Evolutionary conservation across 768 basidiomycete genomes (phyloP).

Genomic region (Tephrocybe sp.): DNA sequence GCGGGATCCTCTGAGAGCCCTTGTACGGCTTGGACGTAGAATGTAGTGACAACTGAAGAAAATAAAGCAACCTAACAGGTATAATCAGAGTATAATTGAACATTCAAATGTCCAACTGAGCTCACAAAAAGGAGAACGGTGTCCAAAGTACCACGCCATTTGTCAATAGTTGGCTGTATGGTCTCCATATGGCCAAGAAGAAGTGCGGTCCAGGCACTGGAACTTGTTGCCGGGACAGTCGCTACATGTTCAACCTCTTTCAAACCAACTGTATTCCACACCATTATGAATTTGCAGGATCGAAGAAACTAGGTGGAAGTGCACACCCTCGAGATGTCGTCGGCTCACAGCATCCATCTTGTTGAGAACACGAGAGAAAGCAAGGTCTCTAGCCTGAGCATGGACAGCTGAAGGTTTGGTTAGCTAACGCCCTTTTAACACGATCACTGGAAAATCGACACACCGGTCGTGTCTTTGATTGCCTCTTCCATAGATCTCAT

Average conservation of each 20-base stretch:
- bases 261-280: background rate
- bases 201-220: slow-evolving; percentile 17
- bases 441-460: background rate
- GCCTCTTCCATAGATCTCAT: background rate
- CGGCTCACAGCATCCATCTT: background rate
- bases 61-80: slow-evolving; percentile 18
- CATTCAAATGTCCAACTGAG: background rate
- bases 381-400: background rate
- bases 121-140: slow-evolving; percentile 17
- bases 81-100: background rate
- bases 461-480: background rate
- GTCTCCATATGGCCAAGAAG: slow-evolving; percentile 10
- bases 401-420: background rate
- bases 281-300: background rate
- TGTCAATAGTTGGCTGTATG: slow-evolving; percentile 9
- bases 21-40: slow-evolving; percentile 17
- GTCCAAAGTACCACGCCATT: slow-evolving; percentile 16
- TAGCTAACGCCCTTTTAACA: background rate
- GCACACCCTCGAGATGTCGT: background rate
- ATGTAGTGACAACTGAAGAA: slow-evolving; percentile 19
- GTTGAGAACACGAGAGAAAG: background rate
- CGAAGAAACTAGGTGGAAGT: background rate
- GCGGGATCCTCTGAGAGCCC: slow-evolving; percentile 9
- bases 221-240: slow-evolving; percentile 11
- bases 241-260: background rate